phyloP scores from a whole-genome alignment of 1,284 basidiomycete genomes.

The Malassezia equina region DNA sequence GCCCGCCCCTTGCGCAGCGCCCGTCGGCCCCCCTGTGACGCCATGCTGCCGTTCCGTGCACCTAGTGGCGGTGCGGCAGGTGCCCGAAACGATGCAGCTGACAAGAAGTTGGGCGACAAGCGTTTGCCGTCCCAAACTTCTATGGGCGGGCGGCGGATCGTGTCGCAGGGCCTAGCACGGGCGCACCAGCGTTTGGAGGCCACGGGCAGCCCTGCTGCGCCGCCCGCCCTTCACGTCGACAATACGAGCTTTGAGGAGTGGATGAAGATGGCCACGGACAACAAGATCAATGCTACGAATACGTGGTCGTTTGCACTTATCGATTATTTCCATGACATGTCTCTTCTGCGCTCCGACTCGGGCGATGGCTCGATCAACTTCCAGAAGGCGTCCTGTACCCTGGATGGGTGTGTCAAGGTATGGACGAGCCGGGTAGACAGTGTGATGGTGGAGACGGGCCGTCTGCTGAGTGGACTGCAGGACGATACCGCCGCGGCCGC shows the following conservation, averaged over 20 bases:
- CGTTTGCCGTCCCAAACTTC: background rate
- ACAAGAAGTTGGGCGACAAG: background rate
- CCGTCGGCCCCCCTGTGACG: background rate
- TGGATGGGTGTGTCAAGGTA: conserved; percentile 98
- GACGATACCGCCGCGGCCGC: conserved; percentile 56
- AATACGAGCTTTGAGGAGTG: conserved; percentile 65
- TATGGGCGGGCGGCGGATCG: conserved; percentile 7
- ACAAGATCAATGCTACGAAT: conserved; percentile 97
- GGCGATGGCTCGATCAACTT: conserved; percentile 67
- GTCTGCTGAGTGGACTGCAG: conserved; percentile 82
- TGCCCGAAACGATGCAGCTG: conserved; percentile 2
- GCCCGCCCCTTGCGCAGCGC: background rate
- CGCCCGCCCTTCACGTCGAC: conserved; percentile 34
- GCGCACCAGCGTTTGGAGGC: conserved; percentile 10
- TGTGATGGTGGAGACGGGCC: conserved; percentile 91
- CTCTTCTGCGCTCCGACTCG: conserved; percentile 58
- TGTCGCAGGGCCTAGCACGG: conserved; percentile 13
- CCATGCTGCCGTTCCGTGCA: conserved; percentile 17
- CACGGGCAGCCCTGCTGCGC: conserved; percentile 9
- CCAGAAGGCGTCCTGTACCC: conserved; percentile 90
- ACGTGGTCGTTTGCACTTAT: conserved; percentile 97
- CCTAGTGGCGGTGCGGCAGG: conserved; percentile 7
- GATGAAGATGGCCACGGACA: conserved; percentile 99
- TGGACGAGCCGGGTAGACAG: conserved; percentile 97
- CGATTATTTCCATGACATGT: conserved; percentile 99